A percentile compares a stretch with the other conserved stretches of the same genome.
Evolutionary conservation across 1,139 yeast species (phyloP).

Genomic region (Nakaseomyces nivariensis): DNA sequence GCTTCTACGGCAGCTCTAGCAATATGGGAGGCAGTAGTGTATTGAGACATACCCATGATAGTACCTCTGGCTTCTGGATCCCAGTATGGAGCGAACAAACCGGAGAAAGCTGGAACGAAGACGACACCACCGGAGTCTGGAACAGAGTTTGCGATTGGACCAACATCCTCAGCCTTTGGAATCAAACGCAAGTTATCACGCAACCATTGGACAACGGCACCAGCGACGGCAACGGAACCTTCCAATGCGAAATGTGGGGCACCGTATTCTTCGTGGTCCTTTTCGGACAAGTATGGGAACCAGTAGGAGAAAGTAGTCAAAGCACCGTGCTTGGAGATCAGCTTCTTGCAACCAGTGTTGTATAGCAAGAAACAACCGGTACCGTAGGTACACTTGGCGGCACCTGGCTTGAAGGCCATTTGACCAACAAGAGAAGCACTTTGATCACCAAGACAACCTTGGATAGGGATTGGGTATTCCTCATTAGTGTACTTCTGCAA

Average conservation of each 20-base stretch:
- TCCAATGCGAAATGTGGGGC: slow-evolving; percentile 83
- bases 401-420: slow-evolving; percentile 71
- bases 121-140: slow-evolving; percentile 84
- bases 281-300: slow-evolving; percentile 54
- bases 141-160: slow-evolving; percentile 79
- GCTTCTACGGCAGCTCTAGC: slow-evolving; percentile 95
- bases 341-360: slow-evolving; percentile 66
- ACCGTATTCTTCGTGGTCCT: slow-evolving; percentile 36
- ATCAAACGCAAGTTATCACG: slow-evolving; percentile 82
- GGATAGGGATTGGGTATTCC: slow-evolving; percentile 51
- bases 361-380: slow-evolving; percentile 89
- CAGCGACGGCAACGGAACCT: slow-evolving; percentile 95
- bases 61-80: slow-evolving; percentile 88
- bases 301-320: slow-evolving; percentile 85
- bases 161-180: slow-evolving; percentile 75
- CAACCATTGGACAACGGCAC: slow-evolving; percentile 90
- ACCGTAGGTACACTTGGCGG: slow-evolving; percentile 95
- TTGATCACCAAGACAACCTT: slow-evolving; percentile 93
- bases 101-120: slow-evolving; percentile 91
- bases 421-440: slow-evolving; percentile 92
- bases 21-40: slow-evolving; percentile 75
- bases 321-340: slow-evolving; percentile 69
- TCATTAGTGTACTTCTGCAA: slow-evolving; percentile 13
- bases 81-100: slow-evolving; percentile 95
- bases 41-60: slow-evolving; percentile 85